These are phyloP conservation scores for Aethionema arabicum DNA, from an alignment of 345 rosid genomes.

Conservation along the genomic window DNA sequence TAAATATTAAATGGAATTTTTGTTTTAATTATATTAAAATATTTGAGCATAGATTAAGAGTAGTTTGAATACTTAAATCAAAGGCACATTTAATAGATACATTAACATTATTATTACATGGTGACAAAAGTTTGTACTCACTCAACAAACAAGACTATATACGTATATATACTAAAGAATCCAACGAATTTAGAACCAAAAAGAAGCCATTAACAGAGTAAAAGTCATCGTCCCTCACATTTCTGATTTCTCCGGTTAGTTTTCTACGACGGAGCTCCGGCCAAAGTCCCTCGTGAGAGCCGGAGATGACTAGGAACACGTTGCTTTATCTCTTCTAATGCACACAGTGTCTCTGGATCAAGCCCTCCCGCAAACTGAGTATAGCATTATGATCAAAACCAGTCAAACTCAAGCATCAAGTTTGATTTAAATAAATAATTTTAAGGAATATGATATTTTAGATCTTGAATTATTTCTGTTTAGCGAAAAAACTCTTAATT, in stretches of 20 bases:
- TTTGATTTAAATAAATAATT: background rate
- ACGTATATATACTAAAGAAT: background rate
- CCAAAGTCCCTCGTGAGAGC: slow-evolving; percentile 44
- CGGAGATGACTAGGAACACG: slow-evolving; percentile 55
- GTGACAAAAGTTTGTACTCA: slow-evolving; percentile 22
- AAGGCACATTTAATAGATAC: slow-evolving; percentile 24
- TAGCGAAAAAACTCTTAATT: too few species aligned
- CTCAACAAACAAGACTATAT: slow-evolving; percentile 28
- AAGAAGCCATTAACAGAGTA: slow-evolving; percentile 2
- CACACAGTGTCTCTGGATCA: slow-evolving; percentile 80
- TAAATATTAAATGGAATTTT: background rate
- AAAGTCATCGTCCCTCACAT: background rate
- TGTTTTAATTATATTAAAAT: background rate
- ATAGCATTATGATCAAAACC: background rate
- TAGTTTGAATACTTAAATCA: slow-evolving; percentile 5
- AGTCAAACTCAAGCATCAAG: background rate
- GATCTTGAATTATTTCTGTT: too few species aligned
- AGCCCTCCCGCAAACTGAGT: slow-evolving; percentile 83
- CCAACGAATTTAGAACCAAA: slow-evolving; percentile 23
- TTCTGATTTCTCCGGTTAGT: slow-evolving; percentile 14
- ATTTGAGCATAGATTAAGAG: background rate
- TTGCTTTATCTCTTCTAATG: slow-evolving; percentile 78
- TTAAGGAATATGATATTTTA: too few species aligned
- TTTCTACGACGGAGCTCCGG: slow-evolving; percentile 51
- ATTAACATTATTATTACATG: slow-evolving; percentile 30